These are phyloP conservation scores for Vickermania spadyakhi DNA, from an alignment of 208 protist species.

Conservation along the genomic window DNA sequence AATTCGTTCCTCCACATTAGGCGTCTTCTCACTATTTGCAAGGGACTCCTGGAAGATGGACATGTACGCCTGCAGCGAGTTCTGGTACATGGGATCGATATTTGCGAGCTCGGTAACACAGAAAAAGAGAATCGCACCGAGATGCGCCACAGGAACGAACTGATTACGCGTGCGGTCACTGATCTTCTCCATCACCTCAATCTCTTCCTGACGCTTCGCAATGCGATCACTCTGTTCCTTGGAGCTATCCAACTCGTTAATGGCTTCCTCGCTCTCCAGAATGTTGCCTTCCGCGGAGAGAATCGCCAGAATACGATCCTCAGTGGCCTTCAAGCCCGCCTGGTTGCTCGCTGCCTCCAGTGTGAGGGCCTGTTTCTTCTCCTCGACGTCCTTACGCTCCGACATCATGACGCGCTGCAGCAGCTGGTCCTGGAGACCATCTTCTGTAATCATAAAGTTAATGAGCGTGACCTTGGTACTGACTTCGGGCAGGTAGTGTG, in stretches of 20 bases:
- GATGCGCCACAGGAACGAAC: slow-evolving; percentile 93
- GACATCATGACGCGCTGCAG: slow-evolving; percentile 92
- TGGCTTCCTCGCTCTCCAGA: slow-evolving; percentile 93
- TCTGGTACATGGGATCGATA: slow-evolving; percentile 97
- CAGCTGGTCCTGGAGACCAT: slow-evolving; percentile 95
- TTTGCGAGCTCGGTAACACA: slow-evolving; percentile 95
- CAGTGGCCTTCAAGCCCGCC: slow-evolving; percentile 79
- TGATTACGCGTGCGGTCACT: slow-evolving; percentile 94
- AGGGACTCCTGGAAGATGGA: slow-evolving; percentile 93
- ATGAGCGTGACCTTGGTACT: slow-evolving; percentile 95
- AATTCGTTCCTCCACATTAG: slow-evolving; percentile 70
- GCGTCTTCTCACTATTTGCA: slow-evolving; percentile 63
- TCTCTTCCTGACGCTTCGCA: slow-evolving; percentile 89
- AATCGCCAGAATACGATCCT: slow-evolving; percentile 90
- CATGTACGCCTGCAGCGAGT: slow-evolving; percentile 95
- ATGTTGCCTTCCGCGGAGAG: slow-evolving; percentile 87
- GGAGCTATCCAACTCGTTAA: slow-evolving; percentile 91
- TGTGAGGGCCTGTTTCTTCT: slow-evolving; percentile 93
- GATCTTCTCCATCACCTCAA: slow-evolving; percentile 94
- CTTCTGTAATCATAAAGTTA: slow-evolving; percentile 96
- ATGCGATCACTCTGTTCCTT: slow-evolving; percentile 95
- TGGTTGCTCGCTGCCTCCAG: slow-evolving; percentile 87
- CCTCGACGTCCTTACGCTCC: slow-evolving; percentile 93
- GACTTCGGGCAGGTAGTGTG: slow-evolving; percentile 96
- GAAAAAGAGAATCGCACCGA: slow-evolving; percentile 96